Evolutionary conservation across 768 basidiomycete genomes (phyloP).

Genomic region (Clavulina sp.): DNA sequence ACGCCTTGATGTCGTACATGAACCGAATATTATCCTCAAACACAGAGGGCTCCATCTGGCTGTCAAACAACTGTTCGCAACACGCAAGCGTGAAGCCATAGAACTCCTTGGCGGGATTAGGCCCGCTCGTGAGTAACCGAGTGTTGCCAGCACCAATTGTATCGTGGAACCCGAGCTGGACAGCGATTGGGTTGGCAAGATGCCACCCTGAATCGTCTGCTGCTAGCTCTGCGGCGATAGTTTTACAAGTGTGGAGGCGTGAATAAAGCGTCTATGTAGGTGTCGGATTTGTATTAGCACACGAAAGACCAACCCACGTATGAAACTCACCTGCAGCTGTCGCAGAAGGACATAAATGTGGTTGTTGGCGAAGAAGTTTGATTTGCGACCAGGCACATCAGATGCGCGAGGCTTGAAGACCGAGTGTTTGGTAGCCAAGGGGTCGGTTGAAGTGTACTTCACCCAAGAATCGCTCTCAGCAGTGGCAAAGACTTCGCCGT

Average conservation of each 20-base stretch:
- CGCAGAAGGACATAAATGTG: slow-evolving; percentile 84
- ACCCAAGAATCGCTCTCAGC: neutral
- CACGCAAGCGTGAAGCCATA: slow-evolving; percentile 81
- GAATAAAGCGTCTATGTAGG: slow-evolving; percentile 64
- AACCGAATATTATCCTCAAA: slow-evolving; percentile 94
- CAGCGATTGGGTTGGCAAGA: slow-evolving; percentile 62
- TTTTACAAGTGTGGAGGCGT: slow-evolving; percentile 71
- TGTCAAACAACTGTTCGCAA: slow-evolving; percentile 86
- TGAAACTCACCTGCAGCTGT: slow-evolving; percentile 61
- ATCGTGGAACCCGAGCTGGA: slow-evolving; percentile 74
- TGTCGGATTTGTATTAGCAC: neutral
- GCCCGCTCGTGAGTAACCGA: slow-evolving; percentile 9
- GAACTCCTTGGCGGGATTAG: slow-evolving; percentile 42
- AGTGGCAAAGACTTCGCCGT: neutral
- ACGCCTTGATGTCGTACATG: slow-evolving; percentile 87
- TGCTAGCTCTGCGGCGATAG: slow-evolving; percentile 54
- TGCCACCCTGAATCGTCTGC: slow-evolving; percentile 32
- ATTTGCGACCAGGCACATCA: slow-evolving; percentile 4
- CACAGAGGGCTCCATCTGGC: slow-evolving; percentile 75
- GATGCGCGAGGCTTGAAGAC: neutral
- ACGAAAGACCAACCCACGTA: neutral
- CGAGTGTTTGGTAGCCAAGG: neutral
- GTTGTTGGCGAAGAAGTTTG: slow-evolving; percentile 69
- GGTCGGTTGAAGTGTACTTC: neutral
- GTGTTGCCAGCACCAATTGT: slow-evolving; percentile 37